Evolutionary conservation across 1,284 basidiomycete genomes (phyloP), one percentile per base, ranked within the genome.

Genomic region (Cryptococcus sp.): DNA sequence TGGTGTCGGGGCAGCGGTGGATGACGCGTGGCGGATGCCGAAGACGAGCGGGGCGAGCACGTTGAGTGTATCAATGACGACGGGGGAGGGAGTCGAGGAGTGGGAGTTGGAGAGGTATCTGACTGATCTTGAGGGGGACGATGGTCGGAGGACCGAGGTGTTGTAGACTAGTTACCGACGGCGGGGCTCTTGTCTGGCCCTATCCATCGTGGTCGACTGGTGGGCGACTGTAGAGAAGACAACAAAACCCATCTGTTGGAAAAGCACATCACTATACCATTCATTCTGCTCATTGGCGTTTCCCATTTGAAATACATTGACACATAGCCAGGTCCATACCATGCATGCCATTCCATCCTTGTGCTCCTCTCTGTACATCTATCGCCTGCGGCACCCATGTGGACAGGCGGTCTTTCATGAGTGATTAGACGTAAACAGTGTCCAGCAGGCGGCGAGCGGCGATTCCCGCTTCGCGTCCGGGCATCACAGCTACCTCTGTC

Each of bases 31-130:
- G 42, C 44, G 43, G 20, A 36, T 16, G 7, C 45, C 37, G 44
- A 53, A 55, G 48, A 15, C 28, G 35, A 49, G 43, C 21, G 46
- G 7, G 36, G 50, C 15, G 51, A 57, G 45, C 23, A 28, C 42
- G 49, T 51, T 46, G 24, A 59, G 49, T 23, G 42, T 54, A 38
- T 46, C 49, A 16, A 55, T 56, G 52, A 56, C 59, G 16, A 60
- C 57, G 16, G 55, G 52, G 9, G 61, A 60, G 43, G 55, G 51
- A 8, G 58, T 52, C 13, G 61, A 63, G 33, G 54, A 59, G 24
- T 65, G 63, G 63, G 63, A 65, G 52, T 45, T 65, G 53, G 63
- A 65, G 52, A 60, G 50, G 51, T 61, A 61, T 47, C 24, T 64
- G 46, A 37, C 50, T 20, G 56, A 57, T 37, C 36, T 56, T 16